Conservation (phyloP, 2,329 filamentous ascomycete species). For the Colletotrichum sp. region DNA sequence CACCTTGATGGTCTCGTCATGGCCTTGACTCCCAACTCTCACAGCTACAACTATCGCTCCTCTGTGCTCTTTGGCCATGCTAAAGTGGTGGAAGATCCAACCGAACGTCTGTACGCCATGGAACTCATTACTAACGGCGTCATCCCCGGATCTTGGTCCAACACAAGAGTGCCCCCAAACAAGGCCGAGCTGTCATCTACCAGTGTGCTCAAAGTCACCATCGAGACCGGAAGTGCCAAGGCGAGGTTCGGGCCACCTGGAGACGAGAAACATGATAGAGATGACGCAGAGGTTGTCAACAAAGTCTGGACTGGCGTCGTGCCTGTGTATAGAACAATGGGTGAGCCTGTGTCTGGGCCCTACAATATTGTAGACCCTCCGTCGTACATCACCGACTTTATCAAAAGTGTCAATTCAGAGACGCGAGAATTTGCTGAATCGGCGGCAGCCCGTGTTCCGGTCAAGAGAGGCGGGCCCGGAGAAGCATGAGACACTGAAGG, state of each 20-base stretch:
- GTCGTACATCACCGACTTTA: constrained; percentile 58
- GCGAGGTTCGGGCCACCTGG: constrained; percentile 67
- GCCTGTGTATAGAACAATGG: constrained; percentile 68
- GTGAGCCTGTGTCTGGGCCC: constrained; percentile 64
- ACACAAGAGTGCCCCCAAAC: constrained; percentile 74
- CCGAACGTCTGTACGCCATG: constrained; percentile 82
- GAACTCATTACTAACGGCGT: constrained; percentile 78
- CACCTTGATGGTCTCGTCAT: constrained; percentile 83
- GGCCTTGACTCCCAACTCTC: constrained; percentile 77
- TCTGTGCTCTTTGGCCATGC: constrained; percentile 80
- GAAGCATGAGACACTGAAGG: not conserved
- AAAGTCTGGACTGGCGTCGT: constrained; percentile 62
- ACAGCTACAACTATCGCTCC: constrained; percentile 88
- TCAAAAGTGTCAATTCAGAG: constrained; percentile 40
- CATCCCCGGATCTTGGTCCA: constrained; percentile 71
- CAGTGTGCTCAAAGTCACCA: constrained; percentile 70
- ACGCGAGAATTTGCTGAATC: constrained; percentile 26
- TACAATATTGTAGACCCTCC: constrained; percentile 65
- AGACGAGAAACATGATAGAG: constrained; percentile 56
- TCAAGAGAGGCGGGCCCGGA: not conserved
- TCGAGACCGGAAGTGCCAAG: constrained; percentile 79
- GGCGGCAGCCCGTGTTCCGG: constrained; percentile 10
- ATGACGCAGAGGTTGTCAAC: constrained; percentile 44
- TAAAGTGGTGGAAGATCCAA: constrained; percentile 65
- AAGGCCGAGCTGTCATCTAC: constrained; percentile 78